These are phyloP conservation scores for Niveomyces coronatus DNA, from an alignment of 2,329 filamentous ascomycete species.

Conservation along the genomic window DNA sequence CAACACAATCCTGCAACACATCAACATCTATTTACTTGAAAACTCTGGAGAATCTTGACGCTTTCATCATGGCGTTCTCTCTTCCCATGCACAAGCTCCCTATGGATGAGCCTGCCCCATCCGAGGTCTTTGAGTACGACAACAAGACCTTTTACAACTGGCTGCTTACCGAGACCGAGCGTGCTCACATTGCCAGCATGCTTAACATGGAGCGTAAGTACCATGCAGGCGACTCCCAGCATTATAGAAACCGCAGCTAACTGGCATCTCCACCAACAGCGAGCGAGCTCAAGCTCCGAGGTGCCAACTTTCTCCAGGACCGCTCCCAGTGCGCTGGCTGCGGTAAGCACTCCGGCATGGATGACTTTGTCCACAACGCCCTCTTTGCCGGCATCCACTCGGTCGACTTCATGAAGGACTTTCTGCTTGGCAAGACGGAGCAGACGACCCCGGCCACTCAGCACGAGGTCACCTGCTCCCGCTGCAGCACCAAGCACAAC, in stretches of 20 bases:
- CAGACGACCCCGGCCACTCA: conserved; percentile 1
- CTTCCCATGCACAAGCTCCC: conserved; percentile 1
- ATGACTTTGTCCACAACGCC: conserved; percentile 9
- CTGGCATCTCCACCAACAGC: neutral
- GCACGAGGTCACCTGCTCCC: conserved; percentile 3
- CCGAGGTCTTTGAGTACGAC: neutral
- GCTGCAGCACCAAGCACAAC: conserved; percentile 5
- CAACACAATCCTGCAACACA: neutral
- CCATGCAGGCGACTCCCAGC: neutral
- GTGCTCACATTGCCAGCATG: conserved; percentile 8
- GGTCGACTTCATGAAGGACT: conserved; percentile 7
- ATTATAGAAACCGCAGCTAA: neutral
- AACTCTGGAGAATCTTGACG: neutral
- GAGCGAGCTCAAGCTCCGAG: conserved; percentile 2
- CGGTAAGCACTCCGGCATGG: conserved; percentile 8
- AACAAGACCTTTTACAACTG: conserved; percentile 2
- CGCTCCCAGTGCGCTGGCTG: conserved; percentile 5
- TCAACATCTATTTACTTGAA: neutral
- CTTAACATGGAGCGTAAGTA: conserved; percentile 3
- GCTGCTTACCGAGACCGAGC: conserved; percentile 1
- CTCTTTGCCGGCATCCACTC: conserved; percentile 9
- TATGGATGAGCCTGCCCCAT: conserved; percentile 3
- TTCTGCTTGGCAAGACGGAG: neutral
- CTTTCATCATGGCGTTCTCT: neutral
- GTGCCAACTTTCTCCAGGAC: conserved; percentile 5